These are phyloP conservation scores for Ceratocystis diversiconidia DNA, from an alignment of 2,329 filamentous ascomycete species.

Conservation along the genomic window DNA sequence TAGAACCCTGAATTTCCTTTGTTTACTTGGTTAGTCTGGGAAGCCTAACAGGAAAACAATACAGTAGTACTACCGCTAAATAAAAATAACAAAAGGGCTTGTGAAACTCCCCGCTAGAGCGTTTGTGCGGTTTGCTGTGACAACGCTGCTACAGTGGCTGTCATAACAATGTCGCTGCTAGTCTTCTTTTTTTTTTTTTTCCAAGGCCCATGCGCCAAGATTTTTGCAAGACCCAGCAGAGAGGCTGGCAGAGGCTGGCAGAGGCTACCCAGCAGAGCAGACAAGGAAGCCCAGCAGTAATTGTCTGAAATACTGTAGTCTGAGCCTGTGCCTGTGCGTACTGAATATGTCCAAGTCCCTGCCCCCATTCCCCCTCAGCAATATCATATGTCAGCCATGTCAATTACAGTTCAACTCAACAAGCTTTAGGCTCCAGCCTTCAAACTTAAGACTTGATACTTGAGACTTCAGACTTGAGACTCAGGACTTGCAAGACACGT, in stretches of 20 bases:
- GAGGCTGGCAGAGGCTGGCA: not conserved
- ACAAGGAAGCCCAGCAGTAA: not conserved
- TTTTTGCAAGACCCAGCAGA: not conserved
- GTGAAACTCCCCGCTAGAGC: slow-evolving; percentile 4
- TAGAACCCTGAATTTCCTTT: not conserved
- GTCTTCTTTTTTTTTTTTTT: not conserved
- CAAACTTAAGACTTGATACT: not conserved
- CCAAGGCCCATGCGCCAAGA: not conserved
- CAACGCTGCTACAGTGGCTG: slow-evolving; percentile 3
- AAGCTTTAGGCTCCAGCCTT: not conserved
- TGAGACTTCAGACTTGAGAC: not conserved
- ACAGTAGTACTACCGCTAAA: not conserved
- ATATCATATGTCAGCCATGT: no score
- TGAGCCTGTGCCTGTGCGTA: not conserved
- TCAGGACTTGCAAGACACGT: not conserved
- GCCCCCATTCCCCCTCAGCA: no score
- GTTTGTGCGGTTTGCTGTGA: slow-evolving; percentile 1
- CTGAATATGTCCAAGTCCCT: not conserved
- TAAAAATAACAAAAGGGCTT: not conserved
- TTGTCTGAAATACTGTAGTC: not conserved
- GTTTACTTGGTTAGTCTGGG: not conserved
- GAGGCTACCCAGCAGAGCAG: not conserved
- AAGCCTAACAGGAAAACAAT: not conserved
- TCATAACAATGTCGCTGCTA: not conserved
- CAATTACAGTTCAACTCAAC: no score